Evolutionary conservation across 2,329 filamentous ascomycete species (phyloP).

Genomic region (Epichloe scottii): DNA sequence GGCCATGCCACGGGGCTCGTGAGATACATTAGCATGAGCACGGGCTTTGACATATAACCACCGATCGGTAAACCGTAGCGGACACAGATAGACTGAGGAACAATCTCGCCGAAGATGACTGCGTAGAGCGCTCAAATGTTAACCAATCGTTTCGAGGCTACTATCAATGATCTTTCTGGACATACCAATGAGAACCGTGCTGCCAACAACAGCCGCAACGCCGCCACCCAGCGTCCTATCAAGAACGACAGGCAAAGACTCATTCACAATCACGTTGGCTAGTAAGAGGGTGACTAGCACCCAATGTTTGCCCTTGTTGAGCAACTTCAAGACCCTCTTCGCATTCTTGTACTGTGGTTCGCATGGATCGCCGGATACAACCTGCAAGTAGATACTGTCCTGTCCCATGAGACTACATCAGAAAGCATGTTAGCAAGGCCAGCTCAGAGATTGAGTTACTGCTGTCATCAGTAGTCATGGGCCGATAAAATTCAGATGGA

Average conservation of each 20-base stretch:
- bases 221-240: slow-evolving; percentile 90
- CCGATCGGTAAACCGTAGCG: slow-evolving; percentile 92
- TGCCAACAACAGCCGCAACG: slow-evolving; percentile 85
- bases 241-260: slow-evolving; percentile 87
- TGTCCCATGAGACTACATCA: slow-evolving; percentile 45
- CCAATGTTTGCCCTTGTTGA: slow-evolving; percentile 93
- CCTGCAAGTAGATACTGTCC: slow-evolving; percentile 95
- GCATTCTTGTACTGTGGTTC: slow-evolving; percentile 82
- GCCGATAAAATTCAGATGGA: slow-evolving; percentile 4
- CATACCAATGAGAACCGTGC: slow-evolving; percentile 85
- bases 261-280: slow-evolving; percentile 96
- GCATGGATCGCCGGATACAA: slow-evolving; percentile 75
- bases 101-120: slow-evolving; percentile 98
- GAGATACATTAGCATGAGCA: slow-evolving; percentile 82
- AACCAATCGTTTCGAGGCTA: slow-evolving; percentile 4
- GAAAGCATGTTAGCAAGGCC: slow-evolving; percentile 1
- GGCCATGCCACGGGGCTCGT: slow-evolving; percentile 87
- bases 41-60: slow-evolving; percentile 81
- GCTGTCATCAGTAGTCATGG: neutral
- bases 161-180: neutral
- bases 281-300: slow-evolving; percentile 87
- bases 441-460: neutral
- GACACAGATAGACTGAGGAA: slow-evolving; percentile 92
- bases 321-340: slow-evolving; percentile 61
- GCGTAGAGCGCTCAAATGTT: slow-evolving; percentile 3